phyloP scores from a whole-genome alignment of 371 early-diverging fungal species.

The Dichotomocladium elegans region DNA sequence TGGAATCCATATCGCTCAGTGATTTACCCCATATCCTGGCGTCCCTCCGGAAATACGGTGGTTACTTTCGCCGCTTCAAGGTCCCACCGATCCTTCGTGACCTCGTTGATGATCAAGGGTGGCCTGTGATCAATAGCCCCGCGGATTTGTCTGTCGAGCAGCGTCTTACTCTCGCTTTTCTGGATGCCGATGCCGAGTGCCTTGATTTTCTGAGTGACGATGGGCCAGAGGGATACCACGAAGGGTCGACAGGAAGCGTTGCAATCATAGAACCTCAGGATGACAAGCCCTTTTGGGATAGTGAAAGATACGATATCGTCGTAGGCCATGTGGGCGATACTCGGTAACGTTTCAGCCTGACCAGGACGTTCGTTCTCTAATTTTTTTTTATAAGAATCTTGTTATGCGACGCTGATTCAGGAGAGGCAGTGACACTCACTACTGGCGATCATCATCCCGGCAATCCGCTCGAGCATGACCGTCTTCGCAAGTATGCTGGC shows the following conservation, averaged over 20 bases:
- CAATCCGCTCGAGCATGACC: constrained; percentile 49
- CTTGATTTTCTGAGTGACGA: constrained; percentile 27
- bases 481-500: constrained; percentile 58
- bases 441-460: constrained; percentile 65
- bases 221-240: constrained; percentile 16
- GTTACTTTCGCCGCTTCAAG: constrained; percentile 41
- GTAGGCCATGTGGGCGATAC: constrained; percentile 68
- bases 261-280: constrained; percentile 58
- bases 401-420: constrained; percentile 52
- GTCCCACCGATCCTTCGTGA: constrained; percentile 25
- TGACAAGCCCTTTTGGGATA: constrained; percentile 56
- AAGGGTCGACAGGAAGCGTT: constrained; percentile 61
- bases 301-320: constrained; percentile 47
- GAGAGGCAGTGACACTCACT: constrained; percentile 50
- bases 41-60: constrained; percentile 31
- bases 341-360: constrained; percentile 5
- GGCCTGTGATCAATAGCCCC: not conserved
- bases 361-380: not conserved
- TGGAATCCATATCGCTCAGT: constrained; percentile 32
- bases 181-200: constrained; percentile 46
- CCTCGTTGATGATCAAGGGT: constrained; percentile 21
- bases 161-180: constrained; percentile 48
- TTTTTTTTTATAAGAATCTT: constrained; percentile 23
- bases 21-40: constrained; percentile 33
- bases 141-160: constrained; percentile 54